These are phyloP conservation scores for Chamaenerion angustifolium DNA, from an alignment of 345 rosid species.

Conservation along the genomic window DNA sequence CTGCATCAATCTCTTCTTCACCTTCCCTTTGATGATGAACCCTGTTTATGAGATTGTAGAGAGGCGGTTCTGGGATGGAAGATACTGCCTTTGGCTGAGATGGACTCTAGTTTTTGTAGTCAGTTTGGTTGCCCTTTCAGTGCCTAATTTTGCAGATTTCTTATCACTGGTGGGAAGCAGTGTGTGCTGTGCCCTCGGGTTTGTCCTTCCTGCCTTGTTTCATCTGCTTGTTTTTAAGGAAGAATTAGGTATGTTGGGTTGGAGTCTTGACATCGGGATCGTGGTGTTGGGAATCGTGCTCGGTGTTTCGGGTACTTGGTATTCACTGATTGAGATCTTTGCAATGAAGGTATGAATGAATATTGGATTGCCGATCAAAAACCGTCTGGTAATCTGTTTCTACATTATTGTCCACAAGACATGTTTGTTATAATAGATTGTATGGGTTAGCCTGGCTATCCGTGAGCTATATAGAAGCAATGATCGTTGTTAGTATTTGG, in stretches of 20 bases:
- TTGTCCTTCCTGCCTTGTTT: slow-evolving; percentile 65
- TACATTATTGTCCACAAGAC: too few species aligned
- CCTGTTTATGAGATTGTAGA: slow-evolving; percentile 82
- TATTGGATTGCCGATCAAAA: too few species aligned
- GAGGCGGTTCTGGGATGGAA: slow-evolving; percentile 49
- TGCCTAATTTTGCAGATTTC: slow-evolving; percentile 83
- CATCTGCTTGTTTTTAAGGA: slow-evolving; percentile 76
- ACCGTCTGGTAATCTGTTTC: too few species aligned
- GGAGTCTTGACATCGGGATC: slow-evolving; percentile 42
- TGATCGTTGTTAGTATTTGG: too few species aligned
- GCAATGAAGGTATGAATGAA: slow-evolving; percentile 6
- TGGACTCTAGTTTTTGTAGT: slow-evolving; percentile 63
- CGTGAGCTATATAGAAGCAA: too few species aligned
- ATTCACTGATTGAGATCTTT: slow-evolving; percentile 51
- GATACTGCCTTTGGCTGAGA: slow-evolving; percentile 63
- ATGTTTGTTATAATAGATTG: too few species aligned
- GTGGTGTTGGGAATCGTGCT: slow-evolving; percentile 38
- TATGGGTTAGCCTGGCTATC: too few species aligned
- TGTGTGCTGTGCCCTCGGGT: slow-evolving; percentile 65
- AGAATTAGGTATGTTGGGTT: slow-evolving; percentile 49
- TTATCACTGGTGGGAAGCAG: slow-evolving; percentile 85
- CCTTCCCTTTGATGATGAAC: slow-evolving; percentile 90
- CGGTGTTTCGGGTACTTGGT: slow-evolving; percentile 71
- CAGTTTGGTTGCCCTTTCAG: slow-evolving; percentile 49
- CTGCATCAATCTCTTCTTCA: slow-evolving; percentile 70